phyloP scores from a whole-genome alignment of 208 protist genomes.

The Angomonas ambiguus region DNA sequence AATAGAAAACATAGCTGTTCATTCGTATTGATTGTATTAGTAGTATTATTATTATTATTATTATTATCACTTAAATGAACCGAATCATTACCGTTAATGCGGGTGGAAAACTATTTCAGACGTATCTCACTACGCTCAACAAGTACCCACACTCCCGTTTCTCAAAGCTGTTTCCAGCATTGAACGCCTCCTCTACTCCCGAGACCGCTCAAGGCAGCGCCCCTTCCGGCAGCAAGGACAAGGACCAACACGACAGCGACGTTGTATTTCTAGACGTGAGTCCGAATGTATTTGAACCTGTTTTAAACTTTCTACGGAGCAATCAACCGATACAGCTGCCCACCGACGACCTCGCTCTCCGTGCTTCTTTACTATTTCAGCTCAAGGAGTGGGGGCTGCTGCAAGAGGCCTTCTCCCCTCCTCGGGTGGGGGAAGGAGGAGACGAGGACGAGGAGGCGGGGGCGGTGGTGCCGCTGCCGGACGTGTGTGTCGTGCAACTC shows the following conservation, averaged over 20 bases:
- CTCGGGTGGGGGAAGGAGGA: conserved; percentile 2
- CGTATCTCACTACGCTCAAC: conserved; percentile 53
- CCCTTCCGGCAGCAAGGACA: conserved; percentile 1
- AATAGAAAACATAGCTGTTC: background rate
- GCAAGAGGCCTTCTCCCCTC: conserved; percentile 50
- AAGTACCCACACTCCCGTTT: conserved; percentile 64
- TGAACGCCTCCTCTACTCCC: background rate
- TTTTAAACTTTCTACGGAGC: conserved; percentile 63
- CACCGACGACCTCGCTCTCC: conserved; percentile 46
- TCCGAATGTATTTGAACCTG: conserved; percentile 72
- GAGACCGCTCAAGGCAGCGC: background rate
- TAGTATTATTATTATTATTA: no score
- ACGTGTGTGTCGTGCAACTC: conserved; percentile 84
- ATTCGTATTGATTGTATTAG: no score
- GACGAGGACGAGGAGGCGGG: conserved; percentile 10
- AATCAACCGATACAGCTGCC: conserved; percentile 58
- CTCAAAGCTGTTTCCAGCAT: conserved; percentile 43
- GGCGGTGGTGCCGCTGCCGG: conserved; percentile 36
- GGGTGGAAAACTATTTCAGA: conserved; percentile 64
- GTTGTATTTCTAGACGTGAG: conserved; percentile 77
- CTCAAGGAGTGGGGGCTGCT: conserved; percentile 72
- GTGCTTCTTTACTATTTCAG: conserved; percentile 62
- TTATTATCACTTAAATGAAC: conserved; percentile 8
- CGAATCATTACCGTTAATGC: conserved; percentile 60
- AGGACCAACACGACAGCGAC: background rate